These are phyloP conservation scores for Tolypocladium nubicola DNA, from an alignment of 2,329 filamentous ascomycete species.

Conservation along the genomic window DNA sequence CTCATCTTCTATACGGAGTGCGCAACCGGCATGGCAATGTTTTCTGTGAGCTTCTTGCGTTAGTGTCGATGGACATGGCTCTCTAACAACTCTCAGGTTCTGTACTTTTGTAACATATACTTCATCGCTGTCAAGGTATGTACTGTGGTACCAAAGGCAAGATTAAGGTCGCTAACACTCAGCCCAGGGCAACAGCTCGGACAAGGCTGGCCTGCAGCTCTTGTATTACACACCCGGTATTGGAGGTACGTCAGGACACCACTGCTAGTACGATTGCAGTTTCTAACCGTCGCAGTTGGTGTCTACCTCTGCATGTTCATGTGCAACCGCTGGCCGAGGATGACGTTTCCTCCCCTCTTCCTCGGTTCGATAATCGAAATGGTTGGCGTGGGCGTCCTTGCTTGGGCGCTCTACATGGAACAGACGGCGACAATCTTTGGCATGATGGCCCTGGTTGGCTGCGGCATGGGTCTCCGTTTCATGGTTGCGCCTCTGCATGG, in stretches of 20 bases:
- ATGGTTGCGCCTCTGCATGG: constrained; percentile 55
- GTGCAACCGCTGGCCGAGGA: constrained; percentile 49
- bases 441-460: constrained; percentile 55
- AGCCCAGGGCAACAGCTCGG: constrained; percentile 33
- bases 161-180: not conserved
- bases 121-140: constrained; percentile 46
- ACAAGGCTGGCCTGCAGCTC: constrained; percentile 44
- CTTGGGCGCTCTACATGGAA: constrained; percentile 42
- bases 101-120: constrained; percentile 61
- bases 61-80: too few species aligned
- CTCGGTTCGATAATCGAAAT: constrained; percentile 46
- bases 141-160: not conserved
- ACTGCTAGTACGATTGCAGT: not conserved
- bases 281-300: constrained; percentile 26
- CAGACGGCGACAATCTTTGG: constrained; percentile 44
- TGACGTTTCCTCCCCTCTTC: constrained; percentile 50
- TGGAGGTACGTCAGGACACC: constrained; percentile 28
- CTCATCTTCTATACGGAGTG: constrained; percentile 55
- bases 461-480: constrained; percentile 52
- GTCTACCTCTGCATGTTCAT: constrained; percentile 46
- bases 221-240: constrained; percentile 56
- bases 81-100: constrained; percentile 26
- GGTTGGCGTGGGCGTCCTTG: constrained; percentile 46
- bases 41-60: constrained; percentile 22
- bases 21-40: constrained; percentile 45